Percentiles rank a stretch among this genome's conserved stretches.
These are phyloP conservation scores for Microdochium bolleyi DNA, from an alignment of 2,329 filamentous ascomycete genomes.

Conservation along the genomic window DNA sequence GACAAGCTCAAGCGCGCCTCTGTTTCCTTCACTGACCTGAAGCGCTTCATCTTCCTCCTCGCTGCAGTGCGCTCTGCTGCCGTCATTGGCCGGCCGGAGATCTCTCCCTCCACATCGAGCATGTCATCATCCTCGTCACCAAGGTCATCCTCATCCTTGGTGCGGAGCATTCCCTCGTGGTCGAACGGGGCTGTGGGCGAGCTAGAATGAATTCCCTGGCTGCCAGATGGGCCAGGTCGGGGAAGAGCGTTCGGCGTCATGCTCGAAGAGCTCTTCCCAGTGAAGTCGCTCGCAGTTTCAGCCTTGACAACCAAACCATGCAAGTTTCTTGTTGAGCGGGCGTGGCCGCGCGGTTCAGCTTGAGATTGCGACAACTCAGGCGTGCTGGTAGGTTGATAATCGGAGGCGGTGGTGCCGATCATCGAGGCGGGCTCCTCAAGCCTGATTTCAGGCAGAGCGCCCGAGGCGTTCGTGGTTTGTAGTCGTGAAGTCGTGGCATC, in stretches of 20 bases:
- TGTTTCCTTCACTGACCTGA: constrained; percentile 45
- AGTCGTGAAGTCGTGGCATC: constrained; percentile 20
- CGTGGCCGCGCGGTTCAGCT: constrained; percentile 27
- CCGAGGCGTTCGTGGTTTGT: background rate
- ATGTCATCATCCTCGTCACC: constrained; percentile 51
- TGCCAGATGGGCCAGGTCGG: constrained; percentile 28
- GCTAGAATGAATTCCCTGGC: constrained; percentile 22
- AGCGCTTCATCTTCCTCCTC: constrained; percentile 67
- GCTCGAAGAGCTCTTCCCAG: constrained; percentile 25
- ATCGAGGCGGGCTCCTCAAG: background rate
- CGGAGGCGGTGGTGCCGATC: constrained; percentile 3
- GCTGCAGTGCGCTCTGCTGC: constrained; percentile 47
- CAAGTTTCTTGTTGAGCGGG: constrained; percentile 24
- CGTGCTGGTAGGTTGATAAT: constrained; percentile 25
- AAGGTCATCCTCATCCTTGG: constrained; percentile 42
- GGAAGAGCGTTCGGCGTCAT: constrained; percentile 30
- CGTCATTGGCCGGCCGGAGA: constrained; percentile 35
- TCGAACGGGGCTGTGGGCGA: constrained; percentile 20
- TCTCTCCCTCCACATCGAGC: constrained; percentile 38
- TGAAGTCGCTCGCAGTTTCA: constrained; percentile 29
- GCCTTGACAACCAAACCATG: constrained; percentile 20
- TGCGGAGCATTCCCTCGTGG: constrained; percentile 27
- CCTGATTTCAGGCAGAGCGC: background rate
- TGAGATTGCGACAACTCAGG: constrained; percentile 32
- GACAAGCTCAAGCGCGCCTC: background rate